These are phyloP conservation scores for Perkinsus olseni DNA, from an alignment of 169 alveolate genomes.

Conservation along the genomic window DNA sequence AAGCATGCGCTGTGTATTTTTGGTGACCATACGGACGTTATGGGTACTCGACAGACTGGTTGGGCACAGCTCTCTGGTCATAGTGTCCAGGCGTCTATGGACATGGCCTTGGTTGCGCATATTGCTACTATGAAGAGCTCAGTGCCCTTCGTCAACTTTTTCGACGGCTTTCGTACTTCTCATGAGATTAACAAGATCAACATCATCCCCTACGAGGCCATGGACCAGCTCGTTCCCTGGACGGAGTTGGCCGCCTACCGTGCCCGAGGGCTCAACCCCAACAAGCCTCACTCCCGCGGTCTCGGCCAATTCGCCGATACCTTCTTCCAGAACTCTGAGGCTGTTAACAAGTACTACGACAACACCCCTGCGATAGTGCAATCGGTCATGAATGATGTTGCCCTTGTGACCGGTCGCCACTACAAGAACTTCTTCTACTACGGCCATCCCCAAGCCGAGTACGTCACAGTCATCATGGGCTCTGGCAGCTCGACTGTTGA, in stretches of 20 bases:
- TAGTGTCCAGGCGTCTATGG: slow-evolving; percentile 44
- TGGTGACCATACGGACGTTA: slow-evolving; percentile 51
- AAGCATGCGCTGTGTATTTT: slow-evolving; percentile 48
- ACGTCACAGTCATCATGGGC: slow-evolving; percentile 42
- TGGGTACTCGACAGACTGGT: slow-evolving; percentile 47
- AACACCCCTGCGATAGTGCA: slow-evolving; percentile 37
- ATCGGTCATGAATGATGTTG: slow-evolving; percentile 31
- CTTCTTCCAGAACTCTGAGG: slow-evolving; percentile 42
- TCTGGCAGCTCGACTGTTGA: slow-evolving; percentile 44
- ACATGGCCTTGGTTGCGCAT: slow-evolving; percentile 43
- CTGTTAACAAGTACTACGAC: slow-evolving; percentile 41
- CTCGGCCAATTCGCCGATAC: slow-evolving; percentile 45
- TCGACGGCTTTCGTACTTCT: slow-evolving; percentile 50
- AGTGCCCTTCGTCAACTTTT: slow-evolving; percentile 46
- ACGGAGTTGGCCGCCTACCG: slow-evolving; percentile 23
- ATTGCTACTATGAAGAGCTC: slow-evolving; percentile 42
- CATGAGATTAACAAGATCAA: slow-evolving; percentile 43
- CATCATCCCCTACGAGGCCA: background rate
- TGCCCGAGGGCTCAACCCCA: slow-evolving; percentile 42
- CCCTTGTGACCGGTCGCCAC: slow-evolving; percentile 37
- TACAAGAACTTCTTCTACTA: slow-evolving; percentile 37
- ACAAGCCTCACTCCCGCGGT: slow-evolving; percentile 46
- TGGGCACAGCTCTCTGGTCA: slow-evolving; percentile 46
- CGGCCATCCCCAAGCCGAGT: slow-evolving; percentile 40
- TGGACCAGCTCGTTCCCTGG: slow-evolving; percentile 18